Evolutionary conservation across 129 eudicot species (phyloP).

Genomic region (Helianthus annuus): HanXRQr2.0-SUNRISE NC_035433.2:127284417-127284916

Average conservation of each 20-base stretch:
- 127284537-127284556: neutral
- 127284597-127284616: neutral
- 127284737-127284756: slow-evolving; percentile 99
- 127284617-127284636: neutral
- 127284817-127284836: neutral
- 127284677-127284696: slow-evolving; percentile 76
- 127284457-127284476: neutral
- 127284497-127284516: neutral
- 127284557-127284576: neutral
- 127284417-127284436: neutral
- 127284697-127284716: slow-evolving; percentile 85
- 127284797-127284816: neutral
- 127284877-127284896: neutral
- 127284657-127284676: slow-evolving; percentile 81
- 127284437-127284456: neutral
- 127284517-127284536: neutral
- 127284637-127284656: slow-evolving; percentile 53
- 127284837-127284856: neutral
- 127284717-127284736: slow-evolving; percentile 90
- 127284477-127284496: neutral
- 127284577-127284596: slow-evolving; percentile 2
- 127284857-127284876: neutral
- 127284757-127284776: slow-evolving; percentile 24
- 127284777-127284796: neutral
- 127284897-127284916: neutral